phyloP scores from a whole-genome alignment of 352 stramenopile species.

The Globisporangium middletonii region DNA sequence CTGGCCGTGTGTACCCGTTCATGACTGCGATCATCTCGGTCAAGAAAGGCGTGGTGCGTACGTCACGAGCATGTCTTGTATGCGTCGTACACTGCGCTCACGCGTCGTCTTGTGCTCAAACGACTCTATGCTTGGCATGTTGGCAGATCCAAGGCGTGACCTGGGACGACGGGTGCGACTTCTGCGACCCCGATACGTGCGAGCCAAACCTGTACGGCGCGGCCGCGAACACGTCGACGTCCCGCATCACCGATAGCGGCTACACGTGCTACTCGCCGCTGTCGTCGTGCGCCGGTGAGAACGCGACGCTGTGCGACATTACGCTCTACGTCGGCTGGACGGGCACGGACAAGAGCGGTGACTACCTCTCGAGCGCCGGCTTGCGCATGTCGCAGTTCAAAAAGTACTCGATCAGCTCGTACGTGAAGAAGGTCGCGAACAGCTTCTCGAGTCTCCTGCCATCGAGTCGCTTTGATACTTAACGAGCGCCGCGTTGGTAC shows the following conservation, averaged over 20 bases:
- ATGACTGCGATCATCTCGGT: constrained; percentile 77
- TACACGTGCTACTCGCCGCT: constrained; percentile 60
- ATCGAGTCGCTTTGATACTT: constrained; percentile 36
- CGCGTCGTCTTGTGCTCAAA: neutral
- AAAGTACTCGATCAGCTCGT: constrained; percentile 78
- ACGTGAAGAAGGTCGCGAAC: constrained; percentile 56
- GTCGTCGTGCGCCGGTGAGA: constrained; percentile 29
- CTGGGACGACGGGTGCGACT: constrained; percentile 82
- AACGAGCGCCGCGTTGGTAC: constrained; percentile 7
- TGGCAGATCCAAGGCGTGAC: constrained; percentile 64
- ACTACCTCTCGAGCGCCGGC: constrained; percentile 71
- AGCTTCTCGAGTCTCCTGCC: constrained; percentile 46
- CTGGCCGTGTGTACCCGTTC: constrained; percentile 51
- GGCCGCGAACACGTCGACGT: constrained; percentile 38
- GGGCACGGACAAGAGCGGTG: constrained; percentile 67
- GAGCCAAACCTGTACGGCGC: constrained; percentile 62
- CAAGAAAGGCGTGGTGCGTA: constrained; percentile 52
- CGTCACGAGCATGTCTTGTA: too few species aligned
- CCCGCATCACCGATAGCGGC: constrained; percentile 36
- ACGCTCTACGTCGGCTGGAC: constrained; percentile 80
- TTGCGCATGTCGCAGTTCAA: constrained; percentile 81
- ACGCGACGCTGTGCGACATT: constrained; percentile 49
- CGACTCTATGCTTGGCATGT: neutral
- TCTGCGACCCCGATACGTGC: constrained; percentile 49
- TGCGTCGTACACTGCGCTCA: neutral